Evolutionary conservation across 176 grass and related monocot species (phyloP).

Genomic region (Tillandsia fasciculata): DNA sequence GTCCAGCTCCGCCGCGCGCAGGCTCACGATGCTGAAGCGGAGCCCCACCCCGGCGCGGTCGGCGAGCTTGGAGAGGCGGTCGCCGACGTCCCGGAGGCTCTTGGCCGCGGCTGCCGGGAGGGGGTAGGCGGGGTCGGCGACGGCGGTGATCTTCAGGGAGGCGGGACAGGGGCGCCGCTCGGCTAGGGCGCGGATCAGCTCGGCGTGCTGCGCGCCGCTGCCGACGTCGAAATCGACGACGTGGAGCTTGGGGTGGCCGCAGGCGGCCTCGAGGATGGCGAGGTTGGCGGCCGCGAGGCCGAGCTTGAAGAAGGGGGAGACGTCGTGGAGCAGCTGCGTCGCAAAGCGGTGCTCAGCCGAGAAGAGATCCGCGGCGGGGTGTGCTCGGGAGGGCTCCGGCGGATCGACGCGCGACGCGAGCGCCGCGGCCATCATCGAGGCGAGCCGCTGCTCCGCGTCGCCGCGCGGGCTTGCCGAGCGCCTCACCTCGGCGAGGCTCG

Average conservation of each 20-base stretch:
- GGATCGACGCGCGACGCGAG: not conserved
- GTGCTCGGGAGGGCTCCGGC: not conserved
- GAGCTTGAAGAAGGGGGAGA: conserved; percentile 8
- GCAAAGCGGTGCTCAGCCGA: not conserved
- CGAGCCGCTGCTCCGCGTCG: conserved; percentile 14
- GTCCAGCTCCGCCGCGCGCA: not conserved
- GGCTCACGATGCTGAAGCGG: not conserved
- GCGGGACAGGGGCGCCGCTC: not conserved
- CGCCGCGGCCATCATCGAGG: conserved; percentile 3
- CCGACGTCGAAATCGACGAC: conserved; percentile 14
- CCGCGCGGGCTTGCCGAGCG: not conserved
- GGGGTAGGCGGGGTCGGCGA: not conserved
- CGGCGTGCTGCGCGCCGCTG: not conserved
- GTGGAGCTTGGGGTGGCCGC: not conserved
- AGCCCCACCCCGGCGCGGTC: not conserved
- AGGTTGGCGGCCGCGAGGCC: not conserved
- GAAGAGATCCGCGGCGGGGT: not conserved
- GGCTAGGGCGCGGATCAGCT: conserved; percentile 1
- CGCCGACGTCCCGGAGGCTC: not conserved
- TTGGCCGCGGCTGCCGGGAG: not conserved
- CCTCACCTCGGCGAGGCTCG: not conserved
- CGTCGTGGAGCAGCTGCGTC: not conserved
- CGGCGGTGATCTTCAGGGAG: not conserved
- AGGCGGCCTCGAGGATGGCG: conserved; percentile 9
- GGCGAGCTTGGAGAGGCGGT: not conserved